A percentile compares a stretch with the other conserved stretches of the same genome.
Conservation (phyloP, 164 flowering plant species). For the Magnolia kwangsiensis region DNA sequence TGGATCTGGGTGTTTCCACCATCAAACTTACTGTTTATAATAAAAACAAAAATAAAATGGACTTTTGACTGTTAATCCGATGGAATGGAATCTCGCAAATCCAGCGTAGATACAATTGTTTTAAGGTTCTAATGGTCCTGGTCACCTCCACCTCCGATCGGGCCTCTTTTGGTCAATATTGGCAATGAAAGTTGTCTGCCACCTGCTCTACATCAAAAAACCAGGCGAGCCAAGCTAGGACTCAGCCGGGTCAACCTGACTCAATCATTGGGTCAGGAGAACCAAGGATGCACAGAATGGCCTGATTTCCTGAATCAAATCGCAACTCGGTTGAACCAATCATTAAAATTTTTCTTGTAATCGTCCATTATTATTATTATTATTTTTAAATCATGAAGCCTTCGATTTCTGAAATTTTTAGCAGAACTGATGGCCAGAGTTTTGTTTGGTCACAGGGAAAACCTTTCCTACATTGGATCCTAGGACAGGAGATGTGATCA, state of each 20-base stretch:
- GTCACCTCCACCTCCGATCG: no score
- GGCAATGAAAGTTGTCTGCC: no score
- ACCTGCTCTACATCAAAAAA: background rate
- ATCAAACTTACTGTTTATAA: no score
- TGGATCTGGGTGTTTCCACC: no score
- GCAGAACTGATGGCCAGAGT: background rate
- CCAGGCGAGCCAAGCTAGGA: background rate
- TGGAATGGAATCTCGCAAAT: no score
- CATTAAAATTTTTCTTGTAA: no score
- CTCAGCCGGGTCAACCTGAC: background rate
- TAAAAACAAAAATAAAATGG: no score
- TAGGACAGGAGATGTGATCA: constrained; percentile 71
- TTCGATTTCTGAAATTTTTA: background rate
- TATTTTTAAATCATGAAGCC: background rate
- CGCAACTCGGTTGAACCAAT: background rate
- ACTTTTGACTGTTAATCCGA: no score
- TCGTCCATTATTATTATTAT: no score
- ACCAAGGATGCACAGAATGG: background rate
- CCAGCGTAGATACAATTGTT: no score
- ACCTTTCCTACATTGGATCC: constrained; percentile 71
- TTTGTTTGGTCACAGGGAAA: constrained; percentile 42
- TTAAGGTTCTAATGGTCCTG: no score
- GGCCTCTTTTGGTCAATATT: no score
- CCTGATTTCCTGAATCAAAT: background rate
- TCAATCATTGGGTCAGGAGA: background rate